Base-by-base conservation (phyloP, 345 rosid genomes). In the Lagerstroemia speciosa region DNA sequence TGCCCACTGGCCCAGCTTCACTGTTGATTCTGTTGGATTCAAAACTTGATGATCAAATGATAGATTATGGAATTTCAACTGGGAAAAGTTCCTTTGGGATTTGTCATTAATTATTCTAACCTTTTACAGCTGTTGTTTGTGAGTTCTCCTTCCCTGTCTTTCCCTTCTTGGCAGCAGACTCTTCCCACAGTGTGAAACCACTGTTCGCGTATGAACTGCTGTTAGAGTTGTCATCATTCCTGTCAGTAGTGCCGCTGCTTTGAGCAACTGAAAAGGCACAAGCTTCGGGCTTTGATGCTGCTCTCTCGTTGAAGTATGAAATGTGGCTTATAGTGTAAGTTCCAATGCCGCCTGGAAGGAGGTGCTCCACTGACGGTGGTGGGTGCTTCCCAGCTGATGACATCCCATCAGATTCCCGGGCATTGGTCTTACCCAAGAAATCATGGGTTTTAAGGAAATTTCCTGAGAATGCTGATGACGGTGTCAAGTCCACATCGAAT, bases 281-380 rank as follows among this genome's bases (percentile, higher is more conserved):
- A 64, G 83, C 86, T 71, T 91, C 99, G 10, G 99, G 81, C 78
- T 91, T 88, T 29, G 90, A 90, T 72, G 80, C 66, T 72, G 80
- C 66, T 33, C 22, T 48, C 67, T 84, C 87, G 69, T 77, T 86
- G 74, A 81, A 83, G 66, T 79, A 80, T 8, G 97, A 87, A 55
- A 83, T 71, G 55, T 86, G 96, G 73, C 93, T 89, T 40, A 91
- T 86, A 30, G 82, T 91, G 78, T 89, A 89, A 38, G 99, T 86
- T 64, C 96, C 99, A 46, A 91, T 88, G 65, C 99, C 99, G 71
- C 97, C 99, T 1, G 96, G 95, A 31, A 91, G 99, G 45, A 82
- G 71, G 70, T 85, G 92, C 64, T 85, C 90, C 80, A 62, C 73
- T 16, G 86, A 67, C 36, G 53, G 79, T 0, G 85, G 86, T 1